phyloP scores from a whole-genome alignment of 2,329 filamentous ascomycete species.

The Colletotrichum orbiculare region DNA sequence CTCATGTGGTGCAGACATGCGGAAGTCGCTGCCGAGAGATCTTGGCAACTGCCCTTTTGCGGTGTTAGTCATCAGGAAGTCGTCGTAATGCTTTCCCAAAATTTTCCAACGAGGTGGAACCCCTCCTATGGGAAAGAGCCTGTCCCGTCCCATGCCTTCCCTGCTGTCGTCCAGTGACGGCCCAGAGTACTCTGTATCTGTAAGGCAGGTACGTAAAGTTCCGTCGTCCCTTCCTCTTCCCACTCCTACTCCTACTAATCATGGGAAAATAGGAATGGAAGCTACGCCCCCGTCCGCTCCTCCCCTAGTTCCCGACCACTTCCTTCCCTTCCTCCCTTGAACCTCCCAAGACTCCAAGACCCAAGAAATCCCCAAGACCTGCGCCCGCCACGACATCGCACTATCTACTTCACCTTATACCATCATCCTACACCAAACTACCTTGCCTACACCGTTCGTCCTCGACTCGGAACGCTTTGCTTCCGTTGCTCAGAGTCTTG shows the following conservation, averaged over 20 bases:
- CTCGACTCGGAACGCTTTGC: neutral
- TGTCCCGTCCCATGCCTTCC: too few relatives aligned
- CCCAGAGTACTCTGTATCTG: too few relatives aligned
- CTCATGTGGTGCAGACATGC: constrained; percentile 6
- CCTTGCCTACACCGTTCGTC: neutral
- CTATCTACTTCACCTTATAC: neutral
- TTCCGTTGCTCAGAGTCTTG: neutral
- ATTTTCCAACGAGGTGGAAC: constrained; percentile 27
- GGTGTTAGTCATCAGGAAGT: constrained; percentile 33
- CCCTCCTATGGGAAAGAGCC: neutral
- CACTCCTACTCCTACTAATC: neutral
- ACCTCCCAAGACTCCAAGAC: constrained; percentile 17
- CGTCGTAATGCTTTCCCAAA: constrained; percentile 37
- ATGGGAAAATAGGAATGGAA: neutral
- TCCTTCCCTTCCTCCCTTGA: constrained; percentile 2
- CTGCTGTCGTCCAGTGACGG: too few relatives aligned
- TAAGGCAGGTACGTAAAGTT: neutral
- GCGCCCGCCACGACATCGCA: constrained; percentile 1
- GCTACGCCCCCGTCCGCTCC: constrained; percentile 10
- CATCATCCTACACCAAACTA: neutral
- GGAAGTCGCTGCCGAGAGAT: constrained; percentile 33
- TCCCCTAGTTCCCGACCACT: neutral
- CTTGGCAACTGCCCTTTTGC: constrained; percentile 21
- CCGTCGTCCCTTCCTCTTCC: neutral
- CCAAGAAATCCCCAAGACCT: constrained; percentile 23